Percentiles rank a stretch among this genome's conserved stretches.
Conservation (phyloP, 2,329 filamentous ascomycete genomes). For the Trematosphaeria pertusa region DNA sequence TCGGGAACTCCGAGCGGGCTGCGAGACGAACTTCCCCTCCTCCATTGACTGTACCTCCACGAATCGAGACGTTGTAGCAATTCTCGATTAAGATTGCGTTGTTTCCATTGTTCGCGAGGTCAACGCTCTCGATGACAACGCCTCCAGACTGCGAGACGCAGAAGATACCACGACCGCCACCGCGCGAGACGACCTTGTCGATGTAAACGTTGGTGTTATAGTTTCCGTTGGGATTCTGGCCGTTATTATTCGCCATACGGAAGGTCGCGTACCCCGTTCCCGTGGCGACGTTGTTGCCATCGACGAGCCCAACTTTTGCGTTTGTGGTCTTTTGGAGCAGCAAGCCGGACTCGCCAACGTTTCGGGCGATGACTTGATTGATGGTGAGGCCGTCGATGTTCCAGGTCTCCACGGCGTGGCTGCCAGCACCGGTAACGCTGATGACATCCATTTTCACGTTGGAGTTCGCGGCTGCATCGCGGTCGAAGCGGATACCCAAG, state of each 20-base stretch:
- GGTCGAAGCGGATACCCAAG: conserved; percentile 65
- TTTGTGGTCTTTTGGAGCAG: conserved; percentile 63
- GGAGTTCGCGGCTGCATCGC: conserved; percentile 59
- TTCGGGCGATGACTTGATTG: conserved; percentile 59
- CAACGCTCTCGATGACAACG: conserved; percentile 58
- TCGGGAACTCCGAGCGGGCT: conserved; percentile 62
- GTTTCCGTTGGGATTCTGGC: conserved; percentile 55
- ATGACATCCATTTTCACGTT: conserved; percentile 63
- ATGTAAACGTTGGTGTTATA: conserved; percentile 62
- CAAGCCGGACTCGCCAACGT: conserved; percentile 65
- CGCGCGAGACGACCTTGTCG: conserved; percentile 62
- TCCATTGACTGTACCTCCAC: conserved; percentile 59
- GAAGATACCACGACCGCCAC: conserved; percentile 64
- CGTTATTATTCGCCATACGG: conserved; percentile 65
- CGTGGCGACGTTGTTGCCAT: conserved; percentile 61
- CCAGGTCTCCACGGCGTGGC: conserved; percentile 66
- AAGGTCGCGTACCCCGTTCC: conserved; percentile 64
- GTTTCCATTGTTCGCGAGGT: conserved; percentile 61
- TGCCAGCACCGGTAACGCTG: conserved; percentile 60
- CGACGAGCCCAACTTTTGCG: conserved; percentile 61
- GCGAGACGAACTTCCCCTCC: conserved; percentile 64
- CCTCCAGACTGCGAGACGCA: conserved; percentile 64
- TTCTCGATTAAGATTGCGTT: conserved; percentile 67
- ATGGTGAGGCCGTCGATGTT: conserved; percentile 64
- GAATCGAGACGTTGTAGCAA: conserved; percentile 63